Evolutionary conservation across 2,329 filamentous ascomycete species (phyloP).

Genomic region (Geosmithia flava): DNA sequence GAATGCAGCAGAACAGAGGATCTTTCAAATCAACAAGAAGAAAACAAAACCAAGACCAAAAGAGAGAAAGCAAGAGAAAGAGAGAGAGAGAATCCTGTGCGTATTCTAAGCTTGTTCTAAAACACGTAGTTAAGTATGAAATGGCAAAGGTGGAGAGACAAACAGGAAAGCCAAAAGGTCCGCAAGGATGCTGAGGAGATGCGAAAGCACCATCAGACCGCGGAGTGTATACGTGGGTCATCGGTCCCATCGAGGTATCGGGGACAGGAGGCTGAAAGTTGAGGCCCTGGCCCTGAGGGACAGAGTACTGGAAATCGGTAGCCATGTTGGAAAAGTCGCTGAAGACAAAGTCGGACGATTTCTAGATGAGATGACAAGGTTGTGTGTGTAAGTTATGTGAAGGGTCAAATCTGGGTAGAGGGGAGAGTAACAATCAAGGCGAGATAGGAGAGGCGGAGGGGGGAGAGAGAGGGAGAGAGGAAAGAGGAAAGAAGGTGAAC

Average conservation of each 20-base stretch:
- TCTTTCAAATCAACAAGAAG: neutral
- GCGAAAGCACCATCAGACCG: constrained; percentile 28
- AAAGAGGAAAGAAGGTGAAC: neutral
- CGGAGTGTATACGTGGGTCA: constrained; percentile 42
- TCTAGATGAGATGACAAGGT: neutral
- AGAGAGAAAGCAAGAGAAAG: neutral
- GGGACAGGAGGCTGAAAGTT: constrained; percentile 48
- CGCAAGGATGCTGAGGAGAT: neutral
- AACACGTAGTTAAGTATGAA: too few relatives aligned
- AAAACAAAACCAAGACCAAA: neutral
- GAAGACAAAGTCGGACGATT: constrained; percentile 4
- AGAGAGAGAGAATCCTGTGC: too few relatives aligned
- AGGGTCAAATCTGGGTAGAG: neutral
- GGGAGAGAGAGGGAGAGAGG: neutral
- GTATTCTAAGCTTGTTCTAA: too few relatives aligned
- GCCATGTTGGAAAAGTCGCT: constrained; percentile 16
- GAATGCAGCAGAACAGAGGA: too few relatives aligned
- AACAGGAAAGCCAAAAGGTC: neutral
- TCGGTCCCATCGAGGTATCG: constrained; percentile 42
- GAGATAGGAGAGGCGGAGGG: neutral
- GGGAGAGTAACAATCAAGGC: too few relatives aligned
- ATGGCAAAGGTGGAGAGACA: neutral
- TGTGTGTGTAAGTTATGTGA: neutral
- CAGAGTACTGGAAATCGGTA: constrained; percentile 27
- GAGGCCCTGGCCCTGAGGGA: constrained; percentile 26